phyloP scores from a whole-genome alignment of 208 protist genomes.

The Naegleria gruberi region DNA sequence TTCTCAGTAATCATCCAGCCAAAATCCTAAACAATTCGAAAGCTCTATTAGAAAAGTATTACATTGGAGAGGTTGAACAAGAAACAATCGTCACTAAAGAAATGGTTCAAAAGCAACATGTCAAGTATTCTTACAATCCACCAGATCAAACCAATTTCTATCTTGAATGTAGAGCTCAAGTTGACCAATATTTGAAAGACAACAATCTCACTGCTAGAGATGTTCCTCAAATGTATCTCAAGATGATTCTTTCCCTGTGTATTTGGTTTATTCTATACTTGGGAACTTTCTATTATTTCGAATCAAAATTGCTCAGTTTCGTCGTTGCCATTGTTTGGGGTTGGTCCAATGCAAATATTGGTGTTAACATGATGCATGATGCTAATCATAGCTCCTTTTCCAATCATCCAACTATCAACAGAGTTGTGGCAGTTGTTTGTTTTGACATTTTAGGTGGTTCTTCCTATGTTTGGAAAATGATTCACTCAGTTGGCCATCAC shows the following conservation, averaged over 20 bases:
- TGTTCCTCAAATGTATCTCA: conserved; percentile 13
- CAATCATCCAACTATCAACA: not conserved
- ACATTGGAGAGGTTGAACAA: conserved; percentile 3
- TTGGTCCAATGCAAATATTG: not conserved
- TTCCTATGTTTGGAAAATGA: conserved; percentile 18
- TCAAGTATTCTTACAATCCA: not conserved
- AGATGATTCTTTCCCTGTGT: not conserved
- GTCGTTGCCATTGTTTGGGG: not conserved
- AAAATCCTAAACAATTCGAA: not conserved
- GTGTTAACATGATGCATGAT: conserved; percentile 20
- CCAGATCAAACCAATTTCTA: not conserved
- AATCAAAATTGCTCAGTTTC: not conserved
- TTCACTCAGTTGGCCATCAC: conserved; percentile 25
- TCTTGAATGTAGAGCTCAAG: not conserved
- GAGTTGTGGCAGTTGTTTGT: not conserved
- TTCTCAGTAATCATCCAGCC: not conserved
- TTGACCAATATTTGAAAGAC: conserved; percentile 18
- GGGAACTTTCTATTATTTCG: not conserved
- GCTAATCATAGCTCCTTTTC: conserved; percentile 4
- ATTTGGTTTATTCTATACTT: conserved; percentile 11
- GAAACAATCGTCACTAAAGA: not conserved
- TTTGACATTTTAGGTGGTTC: conserved; percentile 21
- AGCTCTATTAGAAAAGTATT: not conserved
- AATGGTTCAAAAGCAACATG: not conserved
- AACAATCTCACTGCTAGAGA: conserved; percentile 13